Conservation (phyloP, 2,329 filamentous ascomycete genomes). For the Fusarium dimerum region DNA sequence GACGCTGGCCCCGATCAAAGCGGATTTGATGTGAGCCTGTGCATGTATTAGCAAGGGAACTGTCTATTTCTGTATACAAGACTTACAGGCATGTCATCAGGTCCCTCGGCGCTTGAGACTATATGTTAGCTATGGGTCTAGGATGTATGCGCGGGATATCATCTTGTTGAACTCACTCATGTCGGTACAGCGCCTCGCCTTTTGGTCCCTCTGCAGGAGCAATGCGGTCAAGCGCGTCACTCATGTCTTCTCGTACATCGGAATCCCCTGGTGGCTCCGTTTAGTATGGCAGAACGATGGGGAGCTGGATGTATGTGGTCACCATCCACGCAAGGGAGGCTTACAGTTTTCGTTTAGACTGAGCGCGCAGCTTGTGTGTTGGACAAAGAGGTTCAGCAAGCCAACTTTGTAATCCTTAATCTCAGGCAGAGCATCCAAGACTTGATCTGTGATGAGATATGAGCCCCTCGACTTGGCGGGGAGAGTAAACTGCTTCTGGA, state of each 20-base stretch:
- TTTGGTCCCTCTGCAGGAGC: constrained; percentile 75
- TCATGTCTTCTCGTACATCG: constrained; percentile 93
- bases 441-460: constrained; percentile 83
- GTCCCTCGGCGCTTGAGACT: constrained; percentile 68
- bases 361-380: constrained; percentile 91
- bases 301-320: neutral
- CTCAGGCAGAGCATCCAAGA: constrained; percentile 74
- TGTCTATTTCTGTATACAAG: neutral
- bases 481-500: constrained; percentile 82
- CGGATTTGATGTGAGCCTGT: constrained; percentile 89
- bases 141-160: neutral
- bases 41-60: neutral
- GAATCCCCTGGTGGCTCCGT: constrained; percentile 52
- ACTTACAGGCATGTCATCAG: constrained; percentile 87
- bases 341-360: constrained; percentile 87
- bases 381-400: constrained; percentile 85
- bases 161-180: constrained; percentile 45
- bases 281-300: constrained; percentile 38
- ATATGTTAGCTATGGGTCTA: constrained; percentile 1
- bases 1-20: constrained; percentile 83
- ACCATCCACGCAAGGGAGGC: constrained; percentile 2
- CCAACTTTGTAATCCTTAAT: constrained; percentile 82
- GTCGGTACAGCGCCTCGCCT: constrained; percentile 75
- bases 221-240: constrained; percentile 86
- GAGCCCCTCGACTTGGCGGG: constrained; percentile 76